Conservation (phyloP, 495 filamentous ascomycete genomes). For the Xylaria bambusicola region DNA sequence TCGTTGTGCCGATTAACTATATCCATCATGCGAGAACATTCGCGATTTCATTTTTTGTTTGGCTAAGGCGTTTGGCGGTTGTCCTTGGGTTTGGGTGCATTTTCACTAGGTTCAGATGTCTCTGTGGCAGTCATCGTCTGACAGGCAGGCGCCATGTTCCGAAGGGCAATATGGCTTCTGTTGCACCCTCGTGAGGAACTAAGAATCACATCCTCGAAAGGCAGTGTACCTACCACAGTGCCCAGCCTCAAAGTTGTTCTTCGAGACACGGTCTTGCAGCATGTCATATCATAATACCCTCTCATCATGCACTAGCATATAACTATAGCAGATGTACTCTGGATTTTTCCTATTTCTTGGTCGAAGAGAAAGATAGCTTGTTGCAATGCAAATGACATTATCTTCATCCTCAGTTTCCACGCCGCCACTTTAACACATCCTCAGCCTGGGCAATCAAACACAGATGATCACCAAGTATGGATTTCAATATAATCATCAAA, state of each 20-base stretch:
- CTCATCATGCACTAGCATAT: neutral
- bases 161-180: too few species aligned
- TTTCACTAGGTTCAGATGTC: neutral
- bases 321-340: neutral
- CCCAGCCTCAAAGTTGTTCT: neutral
- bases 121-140: neutral
- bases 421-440: too few species aligned
- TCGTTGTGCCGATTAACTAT: neutral
- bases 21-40: slow-evolving; percentile 15
- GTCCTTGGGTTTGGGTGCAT: neutral
- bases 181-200: too few species aligned
- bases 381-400: neutral
- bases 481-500: too few species aligned
- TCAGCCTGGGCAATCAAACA: too few species aligned
- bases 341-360: slow-evolving; percentile 8
- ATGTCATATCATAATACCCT: neutral
- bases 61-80: slow-evolving; percentile 16
- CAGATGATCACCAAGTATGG: too few species aligned
- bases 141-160: neutral
- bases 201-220: too few species aligned
- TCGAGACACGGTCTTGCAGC: too few species aligned
- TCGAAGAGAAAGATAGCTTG: neutral
- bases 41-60: slow-evolving; percentile 12
- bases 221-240: neutral
- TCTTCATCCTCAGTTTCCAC: neutral